Evolutionary conservation across 1,284 basidiomycete genomes (phyloP).

Genomic region (Trametes pubescens): DNA sequence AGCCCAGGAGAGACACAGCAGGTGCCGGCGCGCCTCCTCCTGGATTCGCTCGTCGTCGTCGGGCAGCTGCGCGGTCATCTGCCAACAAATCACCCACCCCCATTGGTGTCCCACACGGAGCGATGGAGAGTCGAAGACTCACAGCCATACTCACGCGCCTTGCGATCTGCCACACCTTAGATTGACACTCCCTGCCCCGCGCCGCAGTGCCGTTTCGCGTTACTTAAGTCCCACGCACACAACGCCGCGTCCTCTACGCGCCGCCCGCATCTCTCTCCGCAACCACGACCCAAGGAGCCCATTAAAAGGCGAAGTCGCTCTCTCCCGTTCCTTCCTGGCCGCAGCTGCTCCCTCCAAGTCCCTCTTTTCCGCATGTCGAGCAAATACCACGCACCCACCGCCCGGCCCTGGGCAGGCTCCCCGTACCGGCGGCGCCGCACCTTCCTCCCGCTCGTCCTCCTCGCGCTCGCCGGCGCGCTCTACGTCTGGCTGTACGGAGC

Average conservation of each 20-base stretch:
- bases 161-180: neutral
- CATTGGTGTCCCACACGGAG: too few relatives aligned
- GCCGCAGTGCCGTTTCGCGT: neutral
- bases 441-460: slow-evolving; percentile 46
- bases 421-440: slow-evolving; percentile 53
- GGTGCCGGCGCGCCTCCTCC: too few relatives aligned
- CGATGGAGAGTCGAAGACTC: too few relatives aligned
- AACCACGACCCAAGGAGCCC: neutral
- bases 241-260: neutral
- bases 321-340: neutral
- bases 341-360: neutral
- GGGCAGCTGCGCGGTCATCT: too few relatives aligned
- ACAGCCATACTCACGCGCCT: too few relatives aligned
- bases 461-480: slow-evolving; percentile 40
- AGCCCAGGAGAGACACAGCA: too few relatives aligned
- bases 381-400: slow-evolving; percentile 10
- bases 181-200: slow-evolving; percentile 4
- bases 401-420: slow-evolving; percentile 33
- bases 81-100: too few relatives aligned
- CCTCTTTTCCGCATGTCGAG: neutral
- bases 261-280: neutral
- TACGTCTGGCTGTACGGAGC: slow-evolving; percentile 38
- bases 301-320: neutral
- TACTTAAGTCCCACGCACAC: slow-evolving; percentile 6
- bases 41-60: too few relatives aligned